Conservation (phyloP, 805 yeast species). For the Myxozyma nipponensis region DNA sequence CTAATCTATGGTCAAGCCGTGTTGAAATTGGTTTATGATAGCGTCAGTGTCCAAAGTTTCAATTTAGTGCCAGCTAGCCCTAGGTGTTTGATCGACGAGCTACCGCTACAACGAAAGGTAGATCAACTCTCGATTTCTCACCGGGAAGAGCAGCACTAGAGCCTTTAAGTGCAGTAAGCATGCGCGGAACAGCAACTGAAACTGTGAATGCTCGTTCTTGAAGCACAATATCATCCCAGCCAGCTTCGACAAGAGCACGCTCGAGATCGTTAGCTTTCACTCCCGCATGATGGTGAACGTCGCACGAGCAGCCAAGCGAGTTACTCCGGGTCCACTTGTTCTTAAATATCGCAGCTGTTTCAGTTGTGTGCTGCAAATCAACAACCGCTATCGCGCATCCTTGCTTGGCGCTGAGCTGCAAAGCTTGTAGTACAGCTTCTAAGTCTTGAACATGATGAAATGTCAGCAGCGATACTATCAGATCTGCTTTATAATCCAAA, state of each 20-base stretch:
- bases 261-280: constrained; percentile 3
- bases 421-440: background rate
- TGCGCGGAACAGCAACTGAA: constrained; percentile 4
- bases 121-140: no score
- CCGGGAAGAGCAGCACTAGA: no score
- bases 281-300: constrained; percentile 14
- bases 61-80: no score
- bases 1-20: no score
- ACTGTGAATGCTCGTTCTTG: constrained; percentile 12
- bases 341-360: constrained; percentile 7
- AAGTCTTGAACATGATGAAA: constrained; percentile 20
- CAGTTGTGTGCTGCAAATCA: constrained; percentile 7
- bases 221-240: constrained; percentile 3
- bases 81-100: no score
- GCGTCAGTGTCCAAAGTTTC: no score
- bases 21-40: no score
- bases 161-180: no score
- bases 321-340: background rate
- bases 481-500: constrained; percentile 2
- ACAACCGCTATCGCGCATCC: constrained; percentile 18
- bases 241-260: constrained; percentile 5
- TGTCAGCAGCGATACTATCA: constrained; percentile 15
- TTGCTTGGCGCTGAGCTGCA: background rate
- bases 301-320: background rate
- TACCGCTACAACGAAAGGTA: no score